Evolutionary conservation across 2,329 filamentous ascomycete genomes (phyloP).

Genomic region (Trichophyton mentagrophytes): DNA sequence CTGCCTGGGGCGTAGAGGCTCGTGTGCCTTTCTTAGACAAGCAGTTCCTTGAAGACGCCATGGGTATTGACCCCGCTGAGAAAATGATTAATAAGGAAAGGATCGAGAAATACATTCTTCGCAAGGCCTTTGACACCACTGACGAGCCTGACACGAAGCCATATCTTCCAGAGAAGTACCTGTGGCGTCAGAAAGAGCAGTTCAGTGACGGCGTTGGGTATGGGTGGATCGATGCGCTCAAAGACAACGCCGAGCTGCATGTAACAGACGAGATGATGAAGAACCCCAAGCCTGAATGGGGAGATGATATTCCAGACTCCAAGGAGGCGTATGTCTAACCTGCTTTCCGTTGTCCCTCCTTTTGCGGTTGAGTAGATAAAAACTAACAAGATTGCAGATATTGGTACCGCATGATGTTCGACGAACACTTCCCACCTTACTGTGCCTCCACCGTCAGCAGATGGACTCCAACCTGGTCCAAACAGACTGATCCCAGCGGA

Average conservation of each 20-base stretch:
- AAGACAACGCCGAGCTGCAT: slow-evolving; percentile 79
- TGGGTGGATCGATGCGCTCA: slow-evolving; percentile 95
- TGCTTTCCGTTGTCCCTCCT: no score
- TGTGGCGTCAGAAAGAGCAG: slow-evolving; percentile 99
- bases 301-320: slow-evolving; percentile 76
- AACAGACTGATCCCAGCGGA: slow-evolving; percentile 90
- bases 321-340: slow-evolving; percentile 68
- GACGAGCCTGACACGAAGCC: slow-evolving; percentile 68
- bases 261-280: slow-evolving; percentile 97
- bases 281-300: slow-evolving; percentile 96
- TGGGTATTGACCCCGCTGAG: slow-evolving; percentile 87
- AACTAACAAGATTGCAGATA: slow-evolving; percentile 41
- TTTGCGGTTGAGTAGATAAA: background rate
- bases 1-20: slow-evolving; percentile 94
- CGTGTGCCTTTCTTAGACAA: slow-evolving; percentile 98
- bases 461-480: slow-evolving; percentile 95
- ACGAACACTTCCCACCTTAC: slow-evolving; percentile 89
- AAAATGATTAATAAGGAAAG: slow-evolving; percentile 88
- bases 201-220: slow-evolving; percentile 98
- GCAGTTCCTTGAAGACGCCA: slow-evolving; percentile 80
- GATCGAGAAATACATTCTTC: slow-evolving; percentile 95
- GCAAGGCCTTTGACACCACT: slow-evolving; percentile 90
- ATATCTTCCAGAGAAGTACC: slow-evolving; percentile 90
- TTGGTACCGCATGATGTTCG: slow-evolving; percentile 98
- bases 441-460: slow-evolving; percentile 89